Evolutionary conservation across 257 asterid genomes (phyloP).

Genomic region (Rauvolfia tetraphylla): DNA sequence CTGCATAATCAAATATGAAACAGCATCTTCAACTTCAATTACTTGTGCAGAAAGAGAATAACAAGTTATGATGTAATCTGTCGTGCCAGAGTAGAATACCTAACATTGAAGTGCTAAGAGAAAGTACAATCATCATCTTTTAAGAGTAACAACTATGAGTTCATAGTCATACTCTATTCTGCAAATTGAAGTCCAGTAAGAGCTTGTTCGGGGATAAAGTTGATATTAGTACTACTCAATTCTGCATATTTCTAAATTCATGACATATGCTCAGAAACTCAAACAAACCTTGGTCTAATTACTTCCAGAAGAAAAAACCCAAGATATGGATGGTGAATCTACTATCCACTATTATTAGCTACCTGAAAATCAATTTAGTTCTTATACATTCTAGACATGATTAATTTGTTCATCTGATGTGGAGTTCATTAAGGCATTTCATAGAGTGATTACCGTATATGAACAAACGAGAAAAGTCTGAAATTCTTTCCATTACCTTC

Average conservation of each 20-base stretch:
- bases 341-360: neutral
- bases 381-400: neutral
- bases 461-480: neutral
- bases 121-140: neutral
- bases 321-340: neutral
- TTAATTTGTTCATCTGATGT: neutral
- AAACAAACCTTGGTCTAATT: neutral
- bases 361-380: neutral
- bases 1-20: conserved; percentile 32
- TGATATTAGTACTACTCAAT: neutral
- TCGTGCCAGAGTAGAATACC: neutral
- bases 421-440: conserved; percentile 3
- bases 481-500: neutral
- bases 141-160: neutral
- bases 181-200: neutral
- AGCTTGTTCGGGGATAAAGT: neutral
- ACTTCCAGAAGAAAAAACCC: neutral
- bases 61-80: neutral
- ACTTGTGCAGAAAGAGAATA: neutral
- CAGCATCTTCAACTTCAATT: neutral
- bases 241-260: neutral
- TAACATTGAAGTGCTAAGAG: neutral
- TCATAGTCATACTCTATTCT: neutral
- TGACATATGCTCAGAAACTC: neutral
- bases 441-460: neutral